Conservation (phyloP, 768 basidiomycete genomes). For the Suillus tomentosus region DNA sequence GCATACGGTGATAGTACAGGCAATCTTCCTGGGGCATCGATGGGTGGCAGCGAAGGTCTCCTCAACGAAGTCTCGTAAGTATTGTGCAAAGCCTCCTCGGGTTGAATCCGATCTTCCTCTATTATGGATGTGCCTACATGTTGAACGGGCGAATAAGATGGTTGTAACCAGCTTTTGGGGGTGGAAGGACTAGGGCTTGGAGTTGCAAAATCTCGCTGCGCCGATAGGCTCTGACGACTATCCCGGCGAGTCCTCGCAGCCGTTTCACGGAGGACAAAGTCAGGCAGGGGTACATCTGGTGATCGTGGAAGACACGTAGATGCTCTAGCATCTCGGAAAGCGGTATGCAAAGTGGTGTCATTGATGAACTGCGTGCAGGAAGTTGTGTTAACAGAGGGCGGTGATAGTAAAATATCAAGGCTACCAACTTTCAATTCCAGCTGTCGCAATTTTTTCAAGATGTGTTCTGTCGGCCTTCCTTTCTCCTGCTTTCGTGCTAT, state of each 20-base stretch:
- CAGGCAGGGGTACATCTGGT: constrained; percentile 28
- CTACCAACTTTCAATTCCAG: constrained; percentile 32
- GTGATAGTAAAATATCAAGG: background rate
- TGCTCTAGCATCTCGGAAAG: constrained; percentile 38
- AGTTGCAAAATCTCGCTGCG: background rate
- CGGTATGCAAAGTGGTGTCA: constrained; percentile 28
- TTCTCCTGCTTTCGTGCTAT: constrained; percentile 33
- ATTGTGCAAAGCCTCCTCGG: background rate
- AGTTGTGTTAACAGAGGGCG: background rate
- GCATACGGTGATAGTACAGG: background rate
- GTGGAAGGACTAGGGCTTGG: background rate
- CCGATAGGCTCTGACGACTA: background rate
- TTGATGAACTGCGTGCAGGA: constrained; percentile 29
- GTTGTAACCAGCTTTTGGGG: background rate
- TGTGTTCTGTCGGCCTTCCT: constrained; percentile 32
- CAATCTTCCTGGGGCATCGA: background rate
- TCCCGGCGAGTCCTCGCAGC: background rate
- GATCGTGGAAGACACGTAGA: constrained; percentile 29
- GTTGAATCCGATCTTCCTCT: background rate
- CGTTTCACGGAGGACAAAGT: background rate
- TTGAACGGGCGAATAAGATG: background rate
- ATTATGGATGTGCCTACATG: too few relatives aligned
- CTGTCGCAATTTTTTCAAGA: constrained; percentile 28
- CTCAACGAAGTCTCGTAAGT: background rate
- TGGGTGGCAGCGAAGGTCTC: background rate